Percentiles rank a stretch among this genome's conserved stretches.
Evolutionary conservation across 1,139 yeast species (phyloP).

Genomic region (Scheffersomyces titani): DNA sequence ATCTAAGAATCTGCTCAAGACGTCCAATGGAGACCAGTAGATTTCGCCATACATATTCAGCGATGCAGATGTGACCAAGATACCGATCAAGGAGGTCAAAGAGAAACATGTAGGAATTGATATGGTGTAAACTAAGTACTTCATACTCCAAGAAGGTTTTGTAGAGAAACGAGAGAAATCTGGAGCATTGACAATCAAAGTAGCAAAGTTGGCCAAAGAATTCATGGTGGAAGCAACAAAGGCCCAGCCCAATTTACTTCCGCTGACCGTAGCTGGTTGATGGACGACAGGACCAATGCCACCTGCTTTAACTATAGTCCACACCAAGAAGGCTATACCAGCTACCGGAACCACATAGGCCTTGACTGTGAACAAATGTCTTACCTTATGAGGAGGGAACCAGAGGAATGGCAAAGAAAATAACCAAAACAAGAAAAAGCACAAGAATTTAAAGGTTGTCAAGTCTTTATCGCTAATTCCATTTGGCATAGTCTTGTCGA

Average conservation of each 20-base stretch:
- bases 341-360: conserved; percentile 78
- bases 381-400: conserved; percentile 77
- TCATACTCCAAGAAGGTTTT: conserved; percentile 41
- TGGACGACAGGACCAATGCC: conserved; percentile 72
- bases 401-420: conserved; percentile 75
- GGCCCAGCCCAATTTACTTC: conserved; percentile 77
- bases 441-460: conserved; percentile 68
- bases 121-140: conserved; percentile 48
- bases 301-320: conserved; percentile 77
- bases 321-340: conserved; percentile 73
- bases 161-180: conserved; percentile 86
- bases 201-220: conserved; percentile 81
- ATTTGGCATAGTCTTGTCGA: conserved; percentile 47
- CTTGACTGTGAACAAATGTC: conserved; percentile 80
- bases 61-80: conserved; percentile 83
- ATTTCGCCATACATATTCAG: conserved; percentile 66
- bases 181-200: conserved; percentile 84
- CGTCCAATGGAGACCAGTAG: conserved; percentile 86
- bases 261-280: conserved; percentile 49
- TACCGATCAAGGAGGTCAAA: conserved; percentile 81
- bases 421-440: conserved; percentile 79
- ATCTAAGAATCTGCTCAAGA: conserved; percentile 65
- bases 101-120: conserved; percentile 80
- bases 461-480: conserved; percentile 55
- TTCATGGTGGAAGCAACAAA: conserved; percentile 79